Conservation (phyloP, 148 eudicot genomes). For the Vaccinium vitisidaea region DNA sequence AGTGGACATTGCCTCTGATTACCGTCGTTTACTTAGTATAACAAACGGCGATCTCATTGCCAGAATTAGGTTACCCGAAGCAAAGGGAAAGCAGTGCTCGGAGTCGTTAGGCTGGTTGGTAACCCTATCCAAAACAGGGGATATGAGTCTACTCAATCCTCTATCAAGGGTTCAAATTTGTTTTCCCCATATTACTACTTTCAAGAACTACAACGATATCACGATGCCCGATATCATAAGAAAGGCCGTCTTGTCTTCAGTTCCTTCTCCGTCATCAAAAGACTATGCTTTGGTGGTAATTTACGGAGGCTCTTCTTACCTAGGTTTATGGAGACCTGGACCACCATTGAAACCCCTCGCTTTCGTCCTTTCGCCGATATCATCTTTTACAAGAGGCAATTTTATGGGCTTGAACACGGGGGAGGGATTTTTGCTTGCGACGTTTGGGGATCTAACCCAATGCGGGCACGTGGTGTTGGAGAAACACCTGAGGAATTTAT, state of each 20-base stretch:
- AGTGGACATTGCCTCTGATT: not conserved
- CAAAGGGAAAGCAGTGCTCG: not conserved
- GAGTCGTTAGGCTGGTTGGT: conserved; percentile 3
- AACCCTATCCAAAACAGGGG: not conserved
- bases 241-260: conserved; percentile 15
- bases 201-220: not conserved
- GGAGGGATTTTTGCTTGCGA: not conserved
- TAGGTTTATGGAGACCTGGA: not conserved
- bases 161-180: not conserved
- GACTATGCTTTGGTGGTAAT: conserved; percentile 5
- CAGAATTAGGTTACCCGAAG: conserved; percentile 3
- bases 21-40: not conserved
- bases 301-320: not conserved
- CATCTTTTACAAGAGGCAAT: not conserved
- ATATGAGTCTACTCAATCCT: conserved; percentile 2
- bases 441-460: not conserved
- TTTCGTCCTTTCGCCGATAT: not conserved
- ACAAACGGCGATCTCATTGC: not conserved
- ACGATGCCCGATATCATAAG: not conserved
- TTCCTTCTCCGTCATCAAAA: not conserved
- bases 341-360: not conserved
- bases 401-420: not conserved
- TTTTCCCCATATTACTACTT: not conserved
- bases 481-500: too few species aligned
- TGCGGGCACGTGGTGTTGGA: not conserved